Conservation (phyloP, 2,329 filamentous ascomycete species). For the Incumbomyces delicatus region DNA sequence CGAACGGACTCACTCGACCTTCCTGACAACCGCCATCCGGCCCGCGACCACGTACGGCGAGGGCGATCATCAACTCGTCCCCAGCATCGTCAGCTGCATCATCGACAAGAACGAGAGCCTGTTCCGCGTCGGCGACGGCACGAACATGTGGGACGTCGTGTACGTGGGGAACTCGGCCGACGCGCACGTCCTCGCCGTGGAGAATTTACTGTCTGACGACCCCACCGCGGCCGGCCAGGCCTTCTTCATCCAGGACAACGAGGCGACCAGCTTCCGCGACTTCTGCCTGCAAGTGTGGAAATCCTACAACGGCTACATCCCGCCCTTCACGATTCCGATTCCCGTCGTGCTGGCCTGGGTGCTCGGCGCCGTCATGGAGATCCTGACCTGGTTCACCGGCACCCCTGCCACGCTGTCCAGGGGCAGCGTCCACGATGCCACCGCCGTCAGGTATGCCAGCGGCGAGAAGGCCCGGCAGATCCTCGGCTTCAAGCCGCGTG, state of each 20-base stretch:
- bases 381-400: conserved; percentile 38
- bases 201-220: conserved; percentile 31
- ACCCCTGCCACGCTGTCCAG: conserved; percentile 39
- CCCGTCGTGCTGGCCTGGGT: conserved; percentile 41
- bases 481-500: conserved; percentile 43
- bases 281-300: conserved; percentile 36
- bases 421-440: conserved; percentile 47
- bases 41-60: conserved; percentile 36
- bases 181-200: conserved; percentile 35
- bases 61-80: conserved; percentile 33
- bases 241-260: conserved; percentile 39
- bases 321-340: conserved; percentile 39
- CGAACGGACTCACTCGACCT: not conserved
- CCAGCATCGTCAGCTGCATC: conserved; percentile 36
- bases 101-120: conserved; percentile 31
- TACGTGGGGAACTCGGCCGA: conserved; percentile 37
- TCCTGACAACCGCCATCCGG: conserved; percentile 33
- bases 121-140: conserved; percentile 32
- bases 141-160: conserved; percentile 34
- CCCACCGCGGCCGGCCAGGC: conserved; percentile 33
- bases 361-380: conserved; percentile 38
- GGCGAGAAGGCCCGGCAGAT: conserved; percentile 42
- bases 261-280: conserved; percentile 35
- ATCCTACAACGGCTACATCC: conserved; percentile 43
- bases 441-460: conserved; percentile 43